phyloP scores from a whole-genome alignment of 2,329 filamentous ascomycete genomes.

The Penicillium oxalicum region DNA sequence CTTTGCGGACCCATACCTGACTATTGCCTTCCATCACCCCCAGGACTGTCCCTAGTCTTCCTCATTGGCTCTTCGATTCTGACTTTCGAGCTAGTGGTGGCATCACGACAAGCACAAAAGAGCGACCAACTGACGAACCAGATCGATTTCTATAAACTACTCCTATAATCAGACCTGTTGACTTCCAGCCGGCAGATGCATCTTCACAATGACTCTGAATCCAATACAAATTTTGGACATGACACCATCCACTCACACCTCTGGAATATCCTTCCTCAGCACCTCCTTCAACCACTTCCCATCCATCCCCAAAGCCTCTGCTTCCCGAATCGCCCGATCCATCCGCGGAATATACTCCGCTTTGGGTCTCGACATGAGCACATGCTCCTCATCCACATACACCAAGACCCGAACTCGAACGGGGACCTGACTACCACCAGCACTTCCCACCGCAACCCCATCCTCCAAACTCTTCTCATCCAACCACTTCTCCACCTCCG shows the following conservation, averaged over 20 bases:
- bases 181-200: too few species aligned
- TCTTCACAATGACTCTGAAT: too few species aligned
- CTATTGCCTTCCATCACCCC: too few species aligned
- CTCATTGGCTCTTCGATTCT: too few species aligned
- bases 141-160: too few species aligned
- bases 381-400: conserved; percentile 39
- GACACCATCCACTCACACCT: conserved; percentile 2
- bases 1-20: too few species aligned
- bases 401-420: conserved; percentile 25
- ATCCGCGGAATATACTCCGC: conserved; percentile 38
- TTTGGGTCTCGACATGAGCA: conserved; percentile 28
- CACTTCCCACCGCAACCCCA: background rate
- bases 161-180: too few species aligned
- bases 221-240: too few species aligned
- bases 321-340: conserved; percentile 40
- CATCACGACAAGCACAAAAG: too few species aligned
- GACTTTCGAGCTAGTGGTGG: too few species aligned
- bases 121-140: too few species aligned
- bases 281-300: conserved; percentile 33
- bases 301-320: conserved; percentile 31
- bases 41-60: too few species aligned
- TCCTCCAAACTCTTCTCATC: conserved; percentile 10
- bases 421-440: background rate
- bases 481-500: conserved; percentile 28
- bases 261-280: conserved; percentile 35